Base-by-base conservation (phyloP, 345 rosid genomes). In the Euphorbia tirucalli region DNA sequence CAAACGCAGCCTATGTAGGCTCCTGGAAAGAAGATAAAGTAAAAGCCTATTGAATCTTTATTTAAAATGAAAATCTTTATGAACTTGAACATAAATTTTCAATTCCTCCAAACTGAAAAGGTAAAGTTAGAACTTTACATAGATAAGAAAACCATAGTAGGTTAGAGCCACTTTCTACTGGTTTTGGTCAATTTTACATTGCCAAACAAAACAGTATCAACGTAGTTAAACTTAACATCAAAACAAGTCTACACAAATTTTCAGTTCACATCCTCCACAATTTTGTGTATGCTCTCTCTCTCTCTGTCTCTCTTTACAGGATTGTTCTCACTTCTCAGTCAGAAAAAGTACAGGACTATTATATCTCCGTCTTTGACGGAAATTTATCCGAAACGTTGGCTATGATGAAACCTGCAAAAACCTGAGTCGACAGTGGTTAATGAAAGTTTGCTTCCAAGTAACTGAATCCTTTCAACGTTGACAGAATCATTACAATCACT, bases 361-460 rank as follows among this genome's bases (percentile, higher is more conserved):
- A 80, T 39, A 61, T 75, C 66, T 78, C 81, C 46, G 37, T 21
- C 73, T 81, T 80, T 11, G 13, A 35, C 0, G 78, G 58, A 15
- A 81, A 58, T 73, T 76, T 82, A 79, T 83, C 85, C 0, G 83
- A 79, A 71, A 89, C 30, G 64, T 82, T 83, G 44, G 89, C 92
- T 60, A 83, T 49, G 7, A 86, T 49, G 35, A 87, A 89, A 64
- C 94, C 92, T 73, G 83, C 89, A 60, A 87, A 89, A 15, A 87
- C 90, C 92, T 82, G 89, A 0, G 25, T 66, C 74, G 50, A n/a
- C 39, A 1, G 58, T 25, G 63, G 35, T 46, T 7, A 72, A 11
- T 48, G 58, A n/a, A n/a, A 19, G 41, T 66, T 57, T 43, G 31
- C 68, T 65, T 43, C 13, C n/a, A 19, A 35, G 48, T 61, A 19